A percentile compares a stretch with the other conserved stretches of the same genome.
Evolutionary conservation across 345 rosid species (phyloP).

Genomic region (Camelina sativa): DNA sequence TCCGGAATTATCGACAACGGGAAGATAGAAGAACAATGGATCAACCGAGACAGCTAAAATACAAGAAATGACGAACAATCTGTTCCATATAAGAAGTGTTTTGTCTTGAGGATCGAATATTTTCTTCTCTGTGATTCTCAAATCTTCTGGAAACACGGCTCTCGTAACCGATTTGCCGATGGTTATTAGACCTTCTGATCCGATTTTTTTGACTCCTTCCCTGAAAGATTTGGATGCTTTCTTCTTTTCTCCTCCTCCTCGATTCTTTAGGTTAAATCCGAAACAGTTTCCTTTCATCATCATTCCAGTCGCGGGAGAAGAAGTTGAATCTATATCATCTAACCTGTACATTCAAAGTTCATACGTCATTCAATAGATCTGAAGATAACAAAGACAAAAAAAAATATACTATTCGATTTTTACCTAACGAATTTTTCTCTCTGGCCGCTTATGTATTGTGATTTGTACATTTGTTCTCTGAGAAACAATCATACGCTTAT

Average conservation of each 20-base stretch:
- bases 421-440: conserved; percentile 81
- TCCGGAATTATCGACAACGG: conserved; percentile 54
- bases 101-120: conserved; percentile 87
- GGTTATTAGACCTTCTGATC: conserved; percentile 67
- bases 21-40: conserved; percentile 86
- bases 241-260: conserved; percentile 40
- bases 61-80: conserved; percentile 74
- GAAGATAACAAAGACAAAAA: not conserved
- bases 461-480: conserved; percentile 64
- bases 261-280: conserved; percentile 54
- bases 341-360: conserved; percentile 48
- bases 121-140: conserved; percentile 67
- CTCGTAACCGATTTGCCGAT: conserved; percentile 67
- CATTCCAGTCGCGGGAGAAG: conserved; percentile 48
- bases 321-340: conserved; percentile 72
- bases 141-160: conserved; percentile 81
- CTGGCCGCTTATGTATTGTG: conserved; percentile 76
- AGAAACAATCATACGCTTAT: conserved; percentile 26
- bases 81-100: conserved; percentile 79
- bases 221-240: conserved; percentile 59
- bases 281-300: conserved; percentile 54
- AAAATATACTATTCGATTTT: not conserved
- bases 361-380: not conserved
- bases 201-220: conserved; percentile 56
- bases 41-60: conserved; percentile 78